phyloP scores from a whole-genome alignment of 192 early-diverging fungal species.

The Backusella mclennaniae region DNA sequence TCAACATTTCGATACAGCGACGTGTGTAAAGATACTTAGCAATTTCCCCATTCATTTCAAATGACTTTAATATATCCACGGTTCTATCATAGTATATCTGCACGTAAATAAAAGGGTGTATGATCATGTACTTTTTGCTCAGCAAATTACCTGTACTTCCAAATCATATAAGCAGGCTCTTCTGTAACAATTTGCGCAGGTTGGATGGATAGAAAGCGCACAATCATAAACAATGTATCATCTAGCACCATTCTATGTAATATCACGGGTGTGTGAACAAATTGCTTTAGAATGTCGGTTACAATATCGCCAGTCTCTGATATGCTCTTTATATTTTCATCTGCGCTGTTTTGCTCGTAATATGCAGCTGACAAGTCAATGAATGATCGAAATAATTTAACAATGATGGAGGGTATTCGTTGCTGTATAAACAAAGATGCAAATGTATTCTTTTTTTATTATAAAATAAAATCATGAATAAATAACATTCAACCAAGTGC shows the following conservation, averaged over 20 bases:
- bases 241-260: constrained; percentile 34
- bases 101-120: not conserved
- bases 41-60: constrained; percentile 21
- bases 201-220: constrained; percentile 33
- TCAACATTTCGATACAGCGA: constrained; percentile 15
- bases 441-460: constrained; percentile 26
- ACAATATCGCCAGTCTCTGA: constrained; percentile 31
- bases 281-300: constrained; percentile 32
- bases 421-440: constrained; percentile 37
- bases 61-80: constrained; percentile 10
- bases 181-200: constrained; percentile 8
- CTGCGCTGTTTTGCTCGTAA: constrained; percentile 5
- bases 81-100: constrained; percentile 7
- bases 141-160: constrained; percentile 35
- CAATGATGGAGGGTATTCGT: constrained; percentile 38
- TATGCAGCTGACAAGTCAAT: constrained; percentile 32
- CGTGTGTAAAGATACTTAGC: constrained; percentile 27
- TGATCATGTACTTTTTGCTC: not conserved
- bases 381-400: constrained; percentile 40
- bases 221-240: constrained; percentile 38
- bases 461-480: not conserved
- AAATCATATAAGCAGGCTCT: constrained; percentile 19
- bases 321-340: constrained; percentile 16
- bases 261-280: constrained; percentile 32
- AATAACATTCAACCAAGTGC: not conserved